Base-by-base conservation (phyloP, 2,329 filamentous ascomycete species). In the Massarina eburnea region DNA sequence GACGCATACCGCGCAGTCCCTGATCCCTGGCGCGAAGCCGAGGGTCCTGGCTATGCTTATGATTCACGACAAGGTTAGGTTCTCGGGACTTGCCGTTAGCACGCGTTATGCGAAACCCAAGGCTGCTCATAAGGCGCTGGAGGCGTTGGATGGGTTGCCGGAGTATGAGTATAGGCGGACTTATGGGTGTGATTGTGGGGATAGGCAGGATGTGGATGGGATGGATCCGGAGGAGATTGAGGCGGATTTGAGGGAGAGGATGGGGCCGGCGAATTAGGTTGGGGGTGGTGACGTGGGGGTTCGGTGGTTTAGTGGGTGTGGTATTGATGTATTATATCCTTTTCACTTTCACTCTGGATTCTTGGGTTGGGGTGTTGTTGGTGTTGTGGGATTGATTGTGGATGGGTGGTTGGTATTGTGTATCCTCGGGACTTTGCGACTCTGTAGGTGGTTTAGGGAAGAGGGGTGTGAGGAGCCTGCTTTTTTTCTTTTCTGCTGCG, bases 21-120 rank as follows among this genome's bases (percentile, higher is more conserved):
- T n/a, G n/a, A 72, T 81, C 55, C 68, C 79, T 2, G 62, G 75
- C 55, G 73, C 38, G 49, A 72, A 42, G 62, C 67, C 39, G 51
- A 58, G 67, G 24, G 80, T 91, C 5, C 74, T 89, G 1, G 87
- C 86, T 6, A 89, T 82, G 19, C 78, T 96, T 7, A 77, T 95
- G 63, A 79, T 96, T 12, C 92, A 97, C 62, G 80, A 83, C 10
- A 67, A 78, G 33, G 79, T 91, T 8, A 69, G 89, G n/a, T 81
- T 83, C 1, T 76, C 83, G 51, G 81, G 77, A 1, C 73, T 76
- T 27, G 81, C 81, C 1, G 80, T 77, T 54, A 90, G 84, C 40
- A 80, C 81, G 0, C 78, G 87, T 37, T 88, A 91, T 68, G 90
- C 89, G 0, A 91, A 91, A 70, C 68, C 87, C 4, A 76, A 76